Evolutionary conservation across 306 rosid genomes (phyloP).

Genomic region (Vachellia pachyceras): DNA sequence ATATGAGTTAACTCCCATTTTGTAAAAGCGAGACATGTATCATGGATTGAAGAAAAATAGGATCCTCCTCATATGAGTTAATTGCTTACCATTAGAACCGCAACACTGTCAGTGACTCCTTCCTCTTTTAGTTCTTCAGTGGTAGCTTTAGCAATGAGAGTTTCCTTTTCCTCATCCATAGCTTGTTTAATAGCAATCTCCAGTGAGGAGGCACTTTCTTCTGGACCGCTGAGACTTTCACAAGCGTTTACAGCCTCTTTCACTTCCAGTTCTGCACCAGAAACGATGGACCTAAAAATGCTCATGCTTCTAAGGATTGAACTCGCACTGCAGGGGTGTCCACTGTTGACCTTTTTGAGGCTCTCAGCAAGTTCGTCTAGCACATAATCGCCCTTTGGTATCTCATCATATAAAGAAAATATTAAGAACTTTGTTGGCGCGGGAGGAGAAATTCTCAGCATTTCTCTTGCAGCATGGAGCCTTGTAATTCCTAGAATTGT

Average conservation of each 20-base stretch:
- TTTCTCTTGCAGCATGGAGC: constrained; percentile 95
- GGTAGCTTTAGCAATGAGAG: constrained; percentile 79
- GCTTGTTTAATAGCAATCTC: constrained; percentile 72
- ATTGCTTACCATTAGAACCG: constrained; percentile 61
- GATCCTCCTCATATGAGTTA: background rate
- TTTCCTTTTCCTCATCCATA: constrained; percentile 81
- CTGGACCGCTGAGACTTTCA: constrained; percentile 31
- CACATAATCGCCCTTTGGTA: constrained; percentile 91
- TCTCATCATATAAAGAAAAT: constrained; percentile 75
- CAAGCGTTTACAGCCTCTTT: constrained; percentile 38
- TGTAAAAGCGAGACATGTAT: constrained; percentile 2
- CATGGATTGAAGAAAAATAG: background rate
- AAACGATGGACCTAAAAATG: constrained; percentile 42
- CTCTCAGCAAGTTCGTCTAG: constrained; percentile 76
- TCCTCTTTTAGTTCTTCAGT: constrained; percentile 78
- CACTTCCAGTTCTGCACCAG: constrained; percentile 39
- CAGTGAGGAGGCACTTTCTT: constrained; percentile 48
- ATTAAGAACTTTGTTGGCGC: constrained; percentile 83
- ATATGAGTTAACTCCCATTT: background rate
- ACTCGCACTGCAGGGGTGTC: constrained; percentile 72
- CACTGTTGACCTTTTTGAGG: constrained; percentile 55
- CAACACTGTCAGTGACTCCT: constrained; percentile 70
- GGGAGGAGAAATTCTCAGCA: constrained; percentile 89
- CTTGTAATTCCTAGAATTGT: constrained; percentile 80
- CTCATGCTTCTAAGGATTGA: constrained; percentile 62